These are phyloP conservation scores for Macrolepiota albuminosa DNA, from an alignment of 768 basidiomycete species.

Conservation along the genomic window DNA sequence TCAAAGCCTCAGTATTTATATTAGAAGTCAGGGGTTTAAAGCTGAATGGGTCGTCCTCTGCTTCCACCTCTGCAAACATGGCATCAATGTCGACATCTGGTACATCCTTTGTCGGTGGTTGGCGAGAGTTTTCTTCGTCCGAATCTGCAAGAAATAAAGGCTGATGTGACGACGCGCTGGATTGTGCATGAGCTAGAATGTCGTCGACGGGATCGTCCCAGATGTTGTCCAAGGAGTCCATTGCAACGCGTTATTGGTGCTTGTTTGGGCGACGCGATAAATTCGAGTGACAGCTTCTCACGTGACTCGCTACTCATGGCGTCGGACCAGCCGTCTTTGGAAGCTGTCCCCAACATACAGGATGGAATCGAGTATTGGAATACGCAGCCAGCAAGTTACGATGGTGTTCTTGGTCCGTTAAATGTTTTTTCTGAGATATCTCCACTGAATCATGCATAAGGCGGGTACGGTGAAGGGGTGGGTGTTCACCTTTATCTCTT, in stretches of 20 bases:
- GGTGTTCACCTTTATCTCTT: slow-evolving; percentile 4
- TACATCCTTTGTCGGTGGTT: slow-evolving; percentile 27
- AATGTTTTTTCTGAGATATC: neutral
- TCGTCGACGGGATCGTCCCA: slow-evolving; percentile 50
- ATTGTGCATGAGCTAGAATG: slow-evolving; percentile 3
- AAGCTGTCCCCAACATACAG: slow-evolving; percentile 49
- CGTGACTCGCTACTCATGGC: slow-evolving; percentile 10
- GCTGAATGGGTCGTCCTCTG: slow-evolving; percentile 31
- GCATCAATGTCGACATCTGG: slow-evolving; percentile 48
- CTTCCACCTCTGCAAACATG: slow-evolving; percentile 32
- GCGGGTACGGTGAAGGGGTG: slow-evolving; percentile 50
- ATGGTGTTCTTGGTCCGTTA: slow-evolving; percentile 78
- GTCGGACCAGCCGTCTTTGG: slow-evolving; percentile 5
- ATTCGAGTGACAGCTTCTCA: slow-evolving; percentile 1
- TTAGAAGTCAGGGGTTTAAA: slow-evolving; percentile 45
- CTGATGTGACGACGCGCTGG: slow-evolving; percentile 21
- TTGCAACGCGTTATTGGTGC: slow-evolving; percentile 38
- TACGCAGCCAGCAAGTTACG: slow-evolving; percentile 70
- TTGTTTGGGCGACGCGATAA: slow-evolving; percentile 30
- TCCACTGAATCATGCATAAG: slow-evolving; percentile 11
- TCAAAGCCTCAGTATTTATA: slow-evolving; percentile 49
- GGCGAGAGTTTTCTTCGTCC: slow-evolving; percentile 41
- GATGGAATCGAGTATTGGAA: slow-evolving; percentile 88
- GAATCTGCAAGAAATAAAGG: slow-evolving; percentile 59
- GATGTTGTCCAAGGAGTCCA: slow-evolving; percentile 49